Evolutionary conservation across 2,329 filamentous ascomycete genomes (phyloP), one percentile per base, ranked within the genome.

Genomic region (Fusarium sacchari): DNA sequence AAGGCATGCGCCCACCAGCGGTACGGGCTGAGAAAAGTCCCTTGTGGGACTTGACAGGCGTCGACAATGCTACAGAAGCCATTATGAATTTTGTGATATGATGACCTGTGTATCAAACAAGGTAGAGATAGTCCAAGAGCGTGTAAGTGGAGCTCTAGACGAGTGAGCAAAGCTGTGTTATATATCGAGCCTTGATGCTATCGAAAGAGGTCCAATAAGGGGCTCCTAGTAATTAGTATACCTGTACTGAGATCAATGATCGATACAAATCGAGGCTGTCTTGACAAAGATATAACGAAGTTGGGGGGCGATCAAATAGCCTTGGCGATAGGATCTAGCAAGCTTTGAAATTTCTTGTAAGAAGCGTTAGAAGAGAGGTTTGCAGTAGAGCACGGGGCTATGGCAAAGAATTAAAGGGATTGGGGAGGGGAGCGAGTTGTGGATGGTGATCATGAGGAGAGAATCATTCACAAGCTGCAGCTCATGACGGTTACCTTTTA

Each of bases 21-120:
- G 95, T 96, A 82, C 95, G 95, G 77, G 94, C 91, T 77, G 93
- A 95, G 87, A 98, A 98, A 79, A 98, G 89, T 68, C 95, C 94
- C 85, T 93, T 91, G 84, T 97, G 96, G 88, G 94, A 96, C 89
- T 98, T 98, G 82, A 96, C 88, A 69, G 96, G 96, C 70, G 96
- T 98, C 79, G 94, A 93, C 84, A 98, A 91, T 81, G 89, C 86
- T 83, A 92, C 83, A 69, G 85, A 93, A 82, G 96, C 94, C 96
- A 98, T 98, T 82, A 79, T 89, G 84, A 81, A 79, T 77, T 79
- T 64, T 76, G 46, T 74, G 55, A 55, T 59, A 28, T 52, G 43
- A 43, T 46, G 71, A 61, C 49, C 37, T 57, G 46, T 52, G 46
- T 55, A 73, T 64, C 58, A 76, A 50, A 49, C 49, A 44, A 43